A percentile compares a stretch with the other conserved stretches of the same genome.
Evolutionary conservation across 1,139 yeast genomes (phyloP).

Genomic region (Geotrichum klebahnii): DNA sequence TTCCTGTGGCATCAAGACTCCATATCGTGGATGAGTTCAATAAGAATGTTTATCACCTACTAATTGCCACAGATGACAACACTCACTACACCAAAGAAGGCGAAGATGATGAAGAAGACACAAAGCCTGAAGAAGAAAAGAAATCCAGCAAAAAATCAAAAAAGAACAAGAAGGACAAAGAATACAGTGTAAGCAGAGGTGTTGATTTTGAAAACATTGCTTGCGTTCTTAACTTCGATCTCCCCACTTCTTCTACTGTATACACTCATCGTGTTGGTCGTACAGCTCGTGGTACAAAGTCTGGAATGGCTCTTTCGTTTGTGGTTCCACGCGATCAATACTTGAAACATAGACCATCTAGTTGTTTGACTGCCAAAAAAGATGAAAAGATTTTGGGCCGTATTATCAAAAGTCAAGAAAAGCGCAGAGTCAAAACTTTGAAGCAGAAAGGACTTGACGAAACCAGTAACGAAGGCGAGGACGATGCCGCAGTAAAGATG

Average conservation of each 20-base stretch:
- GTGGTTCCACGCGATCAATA: constrained; percentile 78
- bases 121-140: constrained; percentile 26
- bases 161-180: constrained; percentile 43
- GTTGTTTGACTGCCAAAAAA: constrained; percentile 62
- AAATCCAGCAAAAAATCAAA: constrained; percentile 26
- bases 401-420: constrained; percentile 71
- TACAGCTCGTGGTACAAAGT: constrained; percentile 95
- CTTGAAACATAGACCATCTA: constrained; percentile 85
- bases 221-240: constrained; percentile 91
- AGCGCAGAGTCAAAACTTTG: constrained; percentile 57
- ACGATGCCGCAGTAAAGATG: constrained; percentile 39
- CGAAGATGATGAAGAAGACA: constrained; percentile 43
- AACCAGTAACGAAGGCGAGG: constrained; percentile 21
- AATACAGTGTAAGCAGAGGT: constrained; percentile 94
- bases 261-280: constrained; percentile 95
- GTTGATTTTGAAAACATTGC: constrained; percentile 95
- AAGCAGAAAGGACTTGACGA: constrained; percentile 19
- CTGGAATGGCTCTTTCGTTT: constrained; percentile 93
- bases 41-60: constrained; percentile 75
- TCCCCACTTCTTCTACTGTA: constrained; percentile 84
- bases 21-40: constrained; percentile 95
- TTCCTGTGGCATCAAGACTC: constrained; percentile 87
- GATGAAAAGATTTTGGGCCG: constrained; percentile 83
- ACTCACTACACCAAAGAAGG: constrained; percentile 48
- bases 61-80: constrained; percentile 94